Conservation (phyloP, 2,329 filamentous ascomycete species). For the Claviceps humidiphila region DNA sequence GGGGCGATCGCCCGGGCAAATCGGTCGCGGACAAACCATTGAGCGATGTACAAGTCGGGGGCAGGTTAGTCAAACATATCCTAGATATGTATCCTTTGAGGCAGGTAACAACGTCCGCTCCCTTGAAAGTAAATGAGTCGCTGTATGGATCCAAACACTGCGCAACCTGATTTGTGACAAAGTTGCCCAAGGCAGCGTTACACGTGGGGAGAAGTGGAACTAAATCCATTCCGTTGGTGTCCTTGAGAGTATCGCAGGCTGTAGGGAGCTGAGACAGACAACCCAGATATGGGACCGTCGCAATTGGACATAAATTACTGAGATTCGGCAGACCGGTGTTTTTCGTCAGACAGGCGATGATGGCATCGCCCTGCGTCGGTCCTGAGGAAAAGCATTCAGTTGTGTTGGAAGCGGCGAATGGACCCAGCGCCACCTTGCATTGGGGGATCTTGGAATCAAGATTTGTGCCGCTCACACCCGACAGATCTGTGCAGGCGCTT, state of each 20-base stretch:
- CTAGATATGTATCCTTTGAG: not conserved
- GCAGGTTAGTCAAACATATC: conserved; percentile 6
- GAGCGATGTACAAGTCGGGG: conserved; percentile 4
- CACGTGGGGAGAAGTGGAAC: not conserved
- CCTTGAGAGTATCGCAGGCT: conserved; percentile 1
- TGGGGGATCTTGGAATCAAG: not conserved
- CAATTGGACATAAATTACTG: not conserved
- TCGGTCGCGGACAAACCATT: not conserved
- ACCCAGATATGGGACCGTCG: not conserved
- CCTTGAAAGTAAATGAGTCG: not conserved
- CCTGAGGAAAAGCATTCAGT: not conserved
- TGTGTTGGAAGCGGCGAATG: not conserved
- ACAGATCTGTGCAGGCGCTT: not conserved
- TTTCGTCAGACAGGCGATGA: conserved; percentile 1
- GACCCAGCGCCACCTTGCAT: conserved; percentile 3
- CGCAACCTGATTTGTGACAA: not conserved
- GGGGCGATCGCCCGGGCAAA: not conserved
- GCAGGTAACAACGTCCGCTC: conserved; percentile 3
- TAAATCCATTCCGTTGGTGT: conserved; percentile 2
- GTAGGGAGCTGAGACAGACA: conserved; percentile 4
- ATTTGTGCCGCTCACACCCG: not conserved
- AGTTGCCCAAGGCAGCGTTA: conserved; percentile 1
- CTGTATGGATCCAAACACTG: conserved; percentile 2
- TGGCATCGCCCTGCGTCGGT: not conserved
- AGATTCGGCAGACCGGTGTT: not conserved